Base-by-base conservation (phyloP, 129 eudicot genomes). In the Chrysanthemum lavandulifolium region DNA sequence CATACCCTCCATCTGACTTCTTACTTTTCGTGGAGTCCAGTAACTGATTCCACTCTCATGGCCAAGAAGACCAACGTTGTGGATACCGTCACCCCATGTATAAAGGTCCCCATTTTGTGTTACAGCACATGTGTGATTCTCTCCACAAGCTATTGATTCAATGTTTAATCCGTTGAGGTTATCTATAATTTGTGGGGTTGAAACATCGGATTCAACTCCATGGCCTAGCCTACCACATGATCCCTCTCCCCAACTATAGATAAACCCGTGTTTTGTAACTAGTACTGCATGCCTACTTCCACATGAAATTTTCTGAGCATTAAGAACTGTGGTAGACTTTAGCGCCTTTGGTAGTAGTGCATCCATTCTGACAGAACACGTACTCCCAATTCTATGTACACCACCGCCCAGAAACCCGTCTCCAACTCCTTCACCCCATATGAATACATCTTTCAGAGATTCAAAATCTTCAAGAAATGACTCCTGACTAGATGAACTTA, bases 241-340 rank as follows among this genome's bases (percentile, higher is more conserved):
- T 25, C 88, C 91, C 78, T 86, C 96, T 29, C 96, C 96, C 96
- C 96, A 89, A 76, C 91, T 89, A 67, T 79, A 89, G 53, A 86
- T 71, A 60, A 80, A 82, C 16, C 96, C 91, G 16, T 86, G 86
- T 72, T 80, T 84, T 36, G 89, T 86, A 74, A 89, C 75, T 19
- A 89, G 56, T 14, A 79, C 89, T 57, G 89, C 84, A 63, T 89
- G 96, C 47, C 61, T 84, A 45, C 77, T 80, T 43, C 96, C 96
- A 76, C 91, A 86, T 31, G 89, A 85, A 59, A 89, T 56, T 64
- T 80, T 73, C 63, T 78, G 79, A 54, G 80, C 86, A 82, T 89
- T 87, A 49, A 86, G 85, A 48, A 72, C 74, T 21, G 65, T 67
- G 25, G 82, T 77, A 23, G 89, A 80, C 72, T 81, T 88, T 74